Evolutionary conservation across 2,329 filamentous ascomycete species (phyloP).

Genomic region (Trichophyton schoenleinii): DNA sequence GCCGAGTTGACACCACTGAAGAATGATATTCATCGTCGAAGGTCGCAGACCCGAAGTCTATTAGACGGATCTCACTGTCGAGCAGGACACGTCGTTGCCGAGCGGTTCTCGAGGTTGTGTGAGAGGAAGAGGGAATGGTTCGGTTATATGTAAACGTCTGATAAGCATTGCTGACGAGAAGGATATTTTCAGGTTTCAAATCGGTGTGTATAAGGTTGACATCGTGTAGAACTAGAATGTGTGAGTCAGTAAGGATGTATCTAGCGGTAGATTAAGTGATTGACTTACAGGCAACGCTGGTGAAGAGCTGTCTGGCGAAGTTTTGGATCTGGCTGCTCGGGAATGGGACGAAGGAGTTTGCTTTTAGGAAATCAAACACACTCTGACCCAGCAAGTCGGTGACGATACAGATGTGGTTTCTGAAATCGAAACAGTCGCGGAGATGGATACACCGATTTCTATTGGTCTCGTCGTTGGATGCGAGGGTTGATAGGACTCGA

Average conservation of each 20-base stretch:
- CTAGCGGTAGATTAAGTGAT: not conserved
- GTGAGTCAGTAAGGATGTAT: conserved; percentile 10
- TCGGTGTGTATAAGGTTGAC: conserved; percentile 92
- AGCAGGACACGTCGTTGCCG: conserved; percentile 51
- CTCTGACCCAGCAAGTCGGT: conserved; percentile 76
- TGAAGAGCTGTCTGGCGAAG: conserved; percentile 89
- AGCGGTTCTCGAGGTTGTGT: conserved; percentile 44
- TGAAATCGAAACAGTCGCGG: conserved; percentile 91
- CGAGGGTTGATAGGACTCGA: conserved; percentile 78
- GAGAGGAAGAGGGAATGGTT: conserved; percentile 52
- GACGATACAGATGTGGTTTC: conserved; percentile 87
- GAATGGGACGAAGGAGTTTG: conserved; percentile 89
- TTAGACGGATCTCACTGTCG: conserved; percentile 53
- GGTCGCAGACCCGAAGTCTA: conserved; percentile 56
- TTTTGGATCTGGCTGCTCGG: conserved; percentile 97
- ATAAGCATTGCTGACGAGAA: conserved; percentile 51
- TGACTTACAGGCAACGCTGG: conserved; percentile 88
- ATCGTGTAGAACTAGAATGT: conserved; percentile 67
- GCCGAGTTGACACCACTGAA: conserved; percentile 53
- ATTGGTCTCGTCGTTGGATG: conserved; percentile 82
- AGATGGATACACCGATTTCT: conserved; percentile 94
- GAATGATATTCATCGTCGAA: conserved; percentile 59
- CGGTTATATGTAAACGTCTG: conserved; percentile 59
- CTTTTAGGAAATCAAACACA: conserved; percentile 96
- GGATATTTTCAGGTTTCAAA: conserved; percentile 56